Conservation (phyloP, 257 asterid genomes). For the Mitragyna speciosa region DNA sequence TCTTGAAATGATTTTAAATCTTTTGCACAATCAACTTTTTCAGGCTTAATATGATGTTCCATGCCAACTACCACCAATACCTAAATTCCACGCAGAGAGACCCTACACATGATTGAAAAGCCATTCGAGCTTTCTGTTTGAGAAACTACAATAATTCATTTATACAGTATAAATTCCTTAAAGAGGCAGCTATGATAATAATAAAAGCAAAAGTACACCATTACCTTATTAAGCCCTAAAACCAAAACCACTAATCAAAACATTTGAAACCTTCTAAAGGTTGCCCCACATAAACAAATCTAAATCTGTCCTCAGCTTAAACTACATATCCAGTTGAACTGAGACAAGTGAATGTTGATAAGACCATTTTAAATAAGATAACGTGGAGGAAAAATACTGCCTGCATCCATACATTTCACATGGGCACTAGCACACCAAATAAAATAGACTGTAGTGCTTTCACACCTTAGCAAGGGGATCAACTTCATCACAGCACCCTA, state of each 20-base stretch:
- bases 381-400: neutral
- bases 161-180: too few relatives aligned
- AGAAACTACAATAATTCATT: neutral
- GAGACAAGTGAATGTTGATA: too few relatives aligned
- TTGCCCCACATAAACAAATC: neutral
- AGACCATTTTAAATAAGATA: neutral
- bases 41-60: too few relatives aligned
- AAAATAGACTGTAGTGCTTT: neutral
- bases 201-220: neutral
- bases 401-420: neutral
- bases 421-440: neutral
- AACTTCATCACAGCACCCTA: slow-evolving; percentile 66
- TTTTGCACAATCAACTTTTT: neutral
- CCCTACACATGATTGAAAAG: neutral
- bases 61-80: neutral
- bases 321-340: neutral
- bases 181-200: too few relatives aligned
- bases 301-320: neutral
- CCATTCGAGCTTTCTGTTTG: neutral
- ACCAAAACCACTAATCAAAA: neutral
- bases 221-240: neutral
- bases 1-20: neutral
- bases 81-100: neutral
- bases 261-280: neutral
- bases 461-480: slow-evolving; percentile 72